Evolutionary conservation across 768 basidiomycete species (phyloP).

Genomic region (Podaxis pistillaris): DNA sequence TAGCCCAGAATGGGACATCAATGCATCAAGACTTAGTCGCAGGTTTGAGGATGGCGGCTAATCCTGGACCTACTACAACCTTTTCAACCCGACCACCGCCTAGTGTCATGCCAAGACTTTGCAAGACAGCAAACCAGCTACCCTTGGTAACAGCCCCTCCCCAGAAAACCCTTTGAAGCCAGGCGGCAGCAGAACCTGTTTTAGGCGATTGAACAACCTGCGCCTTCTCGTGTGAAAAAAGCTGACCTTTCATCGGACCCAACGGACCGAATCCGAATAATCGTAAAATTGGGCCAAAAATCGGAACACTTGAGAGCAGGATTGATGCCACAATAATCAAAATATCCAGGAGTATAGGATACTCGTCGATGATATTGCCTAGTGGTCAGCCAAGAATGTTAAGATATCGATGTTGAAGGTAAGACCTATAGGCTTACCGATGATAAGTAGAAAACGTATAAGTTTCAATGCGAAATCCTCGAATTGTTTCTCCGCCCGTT

Average conservation of each 20-base stretch:
- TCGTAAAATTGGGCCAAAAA: too few species aligned
- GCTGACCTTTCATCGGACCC: background rate
- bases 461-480: background rate
- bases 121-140: slow-evolving; percentile 33
- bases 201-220: background rate
- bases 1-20: background rate
- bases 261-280: too few species aligned
- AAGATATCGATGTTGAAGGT: background rate
- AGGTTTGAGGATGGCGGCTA: background rate
- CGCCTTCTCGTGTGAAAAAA: background rate
- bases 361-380: slow-evolving; percentile 38
- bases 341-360: slow-evolving; percentile 26
- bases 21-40: background rate
- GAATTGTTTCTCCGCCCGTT: slow-evolving; percentile 6
- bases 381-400: background rate
- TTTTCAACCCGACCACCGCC: too few species aligned
- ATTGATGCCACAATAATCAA: slow-evolving; percentile 21
- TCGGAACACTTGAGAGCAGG: too few species aligned
- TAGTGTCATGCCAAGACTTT: slow-evolving; percentile 29
- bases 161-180: slow-evolving; percentile 33
- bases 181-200: slow-evolving; percentile 32
- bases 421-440: slow-evolving; percentile 2
- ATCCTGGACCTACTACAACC: background rate
- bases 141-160: slow-evolving; percentile 25
- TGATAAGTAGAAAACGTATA: background rate